phyloP scores from a whole-genome alignment of 306 rosid genomes.

The Hippophae rhamnoides region DNA sequence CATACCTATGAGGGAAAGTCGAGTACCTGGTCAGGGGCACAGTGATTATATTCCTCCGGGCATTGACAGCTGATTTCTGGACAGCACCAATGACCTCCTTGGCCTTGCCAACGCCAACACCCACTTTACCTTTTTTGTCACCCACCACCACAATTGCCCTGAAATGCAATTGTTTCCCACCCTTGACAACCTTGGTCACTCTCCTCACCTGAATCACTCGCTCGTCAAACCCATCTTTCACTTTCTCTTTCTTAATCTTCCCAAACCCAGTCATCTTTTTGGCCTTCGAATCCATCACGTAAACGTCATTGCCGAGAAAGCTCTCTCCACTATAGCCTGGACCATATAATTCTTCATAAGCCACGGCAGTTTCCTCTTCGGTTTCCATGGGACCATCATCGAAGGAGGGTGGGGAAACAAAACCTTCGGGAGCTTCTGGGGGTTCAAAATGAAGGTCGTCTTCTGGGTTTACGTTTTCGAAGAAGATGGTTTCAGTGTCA shows the following conservation, averaged over 20 bases:
- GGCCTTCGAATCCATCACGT: slow-evolving; percentile 61
- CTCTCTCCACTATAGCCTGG: slow-evolving; percentile 66
- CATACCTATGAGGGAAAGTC: slow-evolving; percentile 69
- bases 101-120: slow-evolving; percentile 78
- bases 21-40: slow-evolving; percentile 69
- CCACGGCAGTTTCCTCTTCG: slow-evolving; percentile 71
- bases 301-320: slow-evolving; percentile 57
- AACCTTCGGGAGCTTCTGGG: slow-evolving; percentile 71
- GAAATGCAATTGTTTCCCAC: slow-evolving; percentile 81
- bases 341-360: slow-evolving; percentile 77
- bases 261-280: slow-evolving; percentile 46
- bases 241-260: slow-evolving; percentile 53
- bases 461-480: slow-evolving; percentile 43
- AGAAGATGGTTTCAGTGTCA: slow-evolving; percentile 60
- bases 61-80: slow-evolving; percentile 68
- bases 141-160: slow-evolving; percentile 83
- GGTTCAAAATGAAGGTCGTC: slow-evolving; percentile 43
- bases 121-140: slow-evolving; percentile 80
- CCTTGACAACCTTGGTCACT: slow-evolving; percentile 93
- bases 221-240: slow-evolving; percentile 81
- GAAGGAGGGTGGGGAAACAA: slow-evolving; percentile 49
- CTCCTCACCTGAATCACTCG: slow-evolving; percentile 84
- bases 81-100: slow-evolving; percentile 63
- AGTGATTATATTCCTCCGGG: slow-evolving; percentile 53
- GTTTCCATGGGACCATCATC: slow-evolving; percentile 62